Evolutionary conservation across 345 rosid genomes (phyloP).

Genomic region (Dovyalis caffra): DNA sequence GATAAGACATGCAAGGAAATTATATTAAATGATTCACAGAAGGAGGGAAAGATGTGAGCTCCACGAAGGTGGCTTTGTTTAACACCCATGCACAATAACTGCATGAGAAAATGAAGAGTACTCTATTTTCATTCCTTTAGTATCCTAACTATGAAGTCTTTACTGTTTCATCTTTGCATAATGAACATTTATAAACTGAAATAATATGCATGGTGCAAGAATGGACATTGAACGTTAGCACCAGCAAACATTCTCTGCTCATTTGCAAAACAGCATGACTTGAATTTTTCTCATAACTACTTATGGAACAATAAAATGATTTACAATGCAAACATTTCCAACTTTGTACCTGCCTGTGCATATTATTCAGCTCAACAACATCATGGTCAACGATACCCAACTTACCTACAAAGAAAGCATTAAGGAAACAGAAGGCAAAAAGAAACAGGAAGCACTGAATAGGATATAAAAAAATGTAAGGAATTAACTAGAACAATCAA

Average conservation of each 20-base stretch:
- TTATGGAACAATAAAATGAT: not conserved
- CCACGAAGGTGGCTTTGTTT: too few species aligned
- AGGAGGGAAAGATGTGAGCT: not conserved
- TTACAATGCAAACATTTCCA: not conserved
- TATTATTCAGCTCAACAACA: slow-evolving; percentile 89
- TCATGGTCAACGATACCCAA: slow-evolving; percentile 94
- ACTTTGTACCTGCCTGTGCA: slow-evolving; percentile 90
- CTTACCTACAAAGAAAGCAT: slow-evolving; percentile 48
- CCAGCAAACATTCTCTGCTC: not conserved
- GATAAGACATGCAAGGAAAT: not conserved
- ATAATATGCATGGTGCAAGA: not conserved
- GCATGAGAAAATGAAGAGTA: not conserved
- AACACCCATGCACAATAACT: too few species aligned
- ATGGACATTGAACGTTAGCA: not conserved
- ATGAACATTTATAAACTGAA: not conserved
- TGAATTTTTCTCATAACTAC: not conserved
- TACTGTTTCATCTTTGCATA: not conserved
- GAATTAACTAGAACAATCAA: too few species aligned
- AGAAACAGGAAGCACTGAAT: not conserved
- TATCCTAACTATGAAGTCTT: too few species aligned
- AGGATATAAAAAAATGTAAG: too few species aligned
- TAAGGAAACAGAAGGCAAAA: not conserved
- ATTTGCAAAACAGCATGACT: not conserved
- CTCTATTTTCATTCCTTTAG: too few species aligned
- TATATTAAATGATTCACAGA: too few species aligned